These are phyloP conservation scores for Pterula multifida DNA, from an alignment of 1,284 basidiomycete species.

Conservation along the genomic window DNA sequence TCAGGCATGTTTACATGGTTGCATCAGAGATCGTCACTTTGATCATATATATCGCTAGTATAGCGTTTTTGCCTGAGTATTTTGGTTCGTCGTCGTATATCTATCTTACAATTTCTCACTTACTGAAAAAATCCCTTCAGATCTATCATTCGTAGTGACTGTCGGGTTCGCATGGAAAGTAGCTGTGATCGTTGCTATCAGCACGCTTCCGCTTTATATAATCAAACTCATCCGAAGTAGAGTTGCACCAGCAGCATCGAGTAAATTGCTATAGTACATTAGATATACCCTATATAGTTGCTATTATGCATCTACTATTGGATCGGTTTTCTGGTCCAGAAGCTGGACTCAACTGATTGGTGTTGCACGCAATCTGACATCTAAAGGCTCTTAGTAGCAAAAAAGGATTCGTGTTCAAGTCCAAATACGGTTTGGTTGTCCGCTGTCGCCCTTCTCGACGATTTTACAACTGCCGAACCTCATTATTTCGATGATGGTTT, in stretches of 20 bases:
- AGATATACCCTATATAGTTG: too few species aligned
- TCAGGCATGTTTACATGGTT: slow-evolving; percentile 95
- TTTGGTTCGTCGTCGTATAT: slow-evolving; percentile 58
- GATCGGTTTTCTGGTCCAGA: too few species aligned
- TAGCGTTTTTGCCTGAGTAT: slow-evolving; percentile 91
- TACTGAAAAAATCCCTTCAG: slow-evolving; percentile 26
- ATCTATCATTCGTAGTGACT: slow-evolving; percentile 87
- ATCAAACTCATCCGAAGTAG: slow-evolving; percentile 82
- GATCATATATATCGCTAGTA: slow-evolving; percentile 83
- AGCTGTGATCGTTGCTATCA: slow-evolving; percentile 87
- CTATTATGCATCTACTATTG: too few species aligned
- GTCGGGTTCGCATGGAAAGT: slow-evolving; percentile 91
- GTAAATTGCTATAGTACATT: slow-evolving; percentile 68
- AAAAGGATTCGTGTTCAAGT: too few species aligned
- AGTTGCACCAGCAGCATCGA: slow-evolving; percentile 88
- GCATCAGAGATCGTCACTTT: slow-evolving; percentile 86
- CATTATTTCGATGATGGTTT: too few species aligned
- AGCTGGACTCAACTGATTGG: too few species aligned
- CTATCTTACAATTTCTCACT: background rate
- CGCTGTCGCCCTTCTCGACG: too few species aligned
- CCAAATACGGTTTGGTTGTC: too few species aligned
- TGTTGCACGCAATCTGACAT: too few species aligned
- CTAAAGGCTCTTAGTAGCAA: too few species aligned
- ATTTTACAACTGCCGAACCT: too few species aligned
- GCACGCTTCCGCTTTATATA: slow-evolving; percentile 84